Percentiles rank a stretch among this genome's conserved stretches.
These are phyloP conservation scores for Tulasnella sp. DNA, from an alignment of 768 basidiomycete genomes.

Conservation along the genomic window DNA sequence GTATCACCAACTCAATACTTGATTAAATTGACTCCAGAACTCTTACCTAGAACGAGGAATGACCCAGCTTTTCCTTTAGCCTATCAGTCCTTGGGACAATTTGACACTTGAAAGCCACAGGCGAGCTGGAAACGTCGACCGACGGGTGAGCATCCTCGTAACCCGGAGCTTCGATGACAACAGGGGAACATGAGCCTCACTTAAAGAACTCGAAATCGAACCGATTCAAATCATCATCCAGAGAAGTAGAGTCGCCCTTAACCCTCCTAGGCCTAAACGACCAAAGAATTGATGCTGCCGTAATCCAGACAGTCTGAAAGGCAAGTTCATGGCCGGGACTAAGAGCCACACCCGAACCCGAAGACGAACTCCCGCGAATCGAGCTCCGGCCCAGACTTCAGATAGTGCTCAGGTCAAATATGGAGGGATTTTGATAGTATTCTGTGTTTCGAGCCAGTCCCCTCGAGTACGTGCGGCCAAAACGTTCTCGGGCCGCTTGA, in stretches of 20 bases:
- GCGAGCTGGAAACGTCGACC: background rate
- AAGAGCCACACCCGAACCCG: conserved; percentile 11
- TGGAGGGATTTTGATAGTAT: background rate
- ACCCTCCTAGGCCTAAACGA: background rate
- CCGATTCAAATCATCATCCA: background rate
- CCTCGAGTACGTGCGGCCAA: background rate
- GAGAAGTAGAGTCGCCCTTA: background rate
- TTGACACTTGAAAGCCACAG: background rate
- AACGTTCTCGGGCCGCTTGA: background rate
- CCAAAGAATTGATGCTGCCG: background rate
- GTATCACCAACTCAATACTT: no score
- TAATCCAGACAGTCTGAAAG: background rate
- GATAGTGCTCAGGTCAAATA: conserved; percentile 23
- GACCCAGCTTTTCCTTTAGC: background rate
- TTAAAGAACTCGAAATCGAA: background rate
- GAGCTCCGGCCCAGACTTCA: background rate
- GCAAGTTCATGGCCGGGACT: background rate
- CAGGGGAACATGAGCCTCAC: no score
- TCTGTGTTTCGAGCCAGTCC: background rate
- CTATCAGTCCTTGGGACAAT: background rate
- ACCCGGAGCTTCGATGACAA: background rate
- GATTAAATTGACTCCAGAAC: background rate
- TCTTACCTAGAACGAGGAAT: background rate
- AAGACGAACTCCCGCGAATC: conserved; percentile 7
- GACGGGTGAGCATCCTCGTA: background rate